Conservation (phyloP, 495 filamentous ascomycete genomes). For the Emericellopsis terricola region DNA sequence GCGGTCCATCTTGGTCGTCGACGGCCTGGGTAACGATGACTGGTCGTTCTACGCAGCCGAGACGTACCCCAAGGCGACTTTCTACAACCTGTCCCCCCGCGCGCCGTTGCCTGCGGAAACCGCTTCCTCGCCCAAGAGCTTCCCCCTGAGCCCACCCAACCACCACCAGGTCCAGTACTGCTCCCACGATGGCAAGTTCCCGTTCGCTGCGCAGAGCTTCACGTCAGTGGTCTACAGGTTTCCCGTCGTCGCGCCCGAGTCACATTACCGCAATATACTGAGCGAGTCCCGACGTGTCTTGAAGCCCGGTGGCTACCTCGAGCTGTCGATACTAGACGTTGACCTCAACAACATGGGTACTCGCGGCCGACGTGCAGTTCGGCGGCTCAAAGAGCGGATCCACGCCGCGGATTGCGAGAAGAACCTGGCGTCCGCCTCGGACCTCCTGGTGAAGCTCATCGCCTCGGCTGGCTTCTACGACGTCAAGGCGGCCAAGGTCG, state of each 20-base stretch:
- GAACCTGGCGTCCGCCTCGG: conserved; percentile 55
- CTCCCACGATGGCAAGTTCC: conserved; percentile 51
- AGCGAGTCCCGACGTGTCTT: conserved; percentile 84
- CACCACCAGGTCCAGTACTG: conserved; percentile 69
- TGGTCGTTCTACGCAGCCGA: conserved; percentile 97
- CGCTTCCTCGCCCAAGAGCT: conserved; percentile 12
- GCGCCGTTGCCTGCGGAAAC: conserved; percentile 17
- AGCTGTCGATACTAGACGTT: conserved; percentile 68
- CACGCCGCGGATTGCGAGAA: conserved; percentile 37
- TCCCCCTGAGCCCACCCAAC: conserved; percentile 53
- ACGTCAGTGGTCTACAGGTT: conserved; percentile 78
- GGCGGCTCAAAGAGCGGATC: conserved; percentile 59
- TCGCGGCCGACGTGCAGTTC: conserved; percentile 54
- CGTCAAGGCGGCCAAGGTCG: conserved; percentile 73
- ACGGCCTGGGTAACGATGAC: conserved; percentile 71
- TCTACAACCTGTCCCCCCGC: conserved; percentile 65
- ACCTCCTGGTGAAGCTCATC: conserved; percentile 59
- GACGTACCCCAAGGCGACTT: conserved; percentile 68
- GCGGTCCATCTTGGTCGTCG: conserved; percentile 67
- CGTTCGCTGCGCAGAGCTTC: conserved; percentile 78
- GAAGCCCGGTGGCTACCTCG: conserved; percentile 76
- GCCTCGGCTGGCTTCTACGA: conserved; percentile 67
- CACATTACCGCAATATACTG: conserved; percentile 59
- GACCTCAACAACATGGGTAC: conserved; percentile 80
- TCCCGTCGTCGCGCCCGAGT: conserved; percentile 53